Evolutionary conservation across 202 grass and related monocot genomes (phyloP).

Genomic region (Miscanthus sacchariflorus): DNA sequence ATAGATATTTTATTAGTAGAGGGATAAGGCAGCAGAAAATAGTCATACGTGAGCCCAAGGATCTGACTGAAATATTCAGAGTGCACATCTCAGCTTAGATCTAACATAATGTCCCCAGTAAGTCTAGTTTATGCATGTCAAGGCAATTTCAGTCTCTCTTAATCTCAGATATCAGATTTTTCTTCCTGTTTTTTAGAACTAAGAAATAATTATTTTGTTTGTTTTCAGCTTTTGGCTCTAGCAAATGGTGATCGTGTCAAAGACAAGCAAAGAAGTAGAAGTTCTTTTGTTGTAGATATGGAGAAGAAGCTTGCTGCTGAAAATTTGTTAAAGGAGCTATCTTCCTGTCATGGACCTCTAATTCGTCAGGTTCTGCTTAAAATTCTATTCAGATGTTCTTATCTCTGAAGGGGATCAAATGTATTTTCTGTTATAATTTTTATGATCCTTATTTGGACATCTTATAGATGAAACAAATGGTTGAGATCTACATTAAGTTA

Average conservation of each 20-base stretch:
- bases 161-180: background rate
- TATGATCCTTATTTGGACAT: slow-evolving; percentile 46
- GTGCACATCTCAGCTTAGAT: background rate
- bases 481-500: slow-evolving; percentile 98
- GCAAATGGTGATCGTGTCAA: slow-evolving; percentile 98
- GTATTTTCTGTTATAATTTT: slow-evolving; percentile 18
- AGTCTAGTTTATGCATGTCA: slow-evolving; percentile 1
- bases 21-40: background rate
- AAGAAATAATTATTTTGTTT: slow-evolving; percentile 30
- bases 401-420: slow-evolving; percentile 2
- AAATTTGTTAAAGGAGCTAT: slow-evolving; percentile 89
- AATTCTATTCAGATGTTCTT: slow-evolving; percentile 36
- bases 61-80: background rate
- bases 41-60: background rate
- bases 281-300: slow-evolving; percentile 96
- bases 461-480: slow-evolving; percentile 96
- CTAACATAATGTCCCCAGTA: background rate
- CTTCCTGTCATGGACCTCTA: slow-evolving; percentile 80
- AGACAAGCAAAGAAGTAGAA: slow-evolving; percentile 94
- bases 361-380: slow-evolving; percentile 76
- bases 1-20: background rate
- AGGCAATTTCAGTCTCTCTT: slow-evolving; percentile 5
- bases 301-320: slow-evolving; percentile 97
- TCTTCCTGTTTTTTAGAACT: slow-evolving; percentile 18
- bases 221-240: slow-evolving; percentile 80